Conservation (phyloP, 352 stramenopile genomes). For the Pythium vanterpoolii region DNA sequence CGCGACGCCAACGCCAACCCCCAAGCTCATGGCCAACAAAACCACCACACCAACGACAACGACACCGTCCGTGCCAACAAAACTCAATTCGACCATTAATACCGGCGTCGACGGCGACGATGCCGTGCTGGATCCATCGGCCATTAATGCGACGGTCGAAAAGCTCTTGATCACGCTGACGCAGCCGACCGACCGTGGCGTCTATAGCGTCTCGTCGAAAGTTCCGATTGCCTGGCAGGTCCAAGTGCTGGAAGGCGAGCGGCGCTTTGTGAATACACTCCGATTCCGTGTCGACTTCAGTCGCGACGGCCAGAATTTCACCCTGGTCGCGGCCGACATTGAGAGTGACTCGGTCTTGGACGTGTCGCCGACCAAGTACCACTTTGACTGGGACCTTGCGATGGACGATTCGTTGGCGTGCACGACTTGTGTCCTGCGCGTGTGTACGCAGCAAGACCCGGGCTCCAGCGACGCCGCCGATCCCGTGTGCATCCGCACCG, state of each 20-base stretch:
- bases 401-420: slow-evolving; percentile 38
- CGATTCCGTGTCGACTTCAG: slow-evolving; percentile 47
- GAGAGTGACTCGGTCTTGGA: slow-evolving; percentile 12
- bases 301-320: slow-evolving; percentile 33
- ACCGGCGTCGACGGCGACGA: not conserved
- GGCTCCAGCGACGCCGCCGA: slow-evolving; percentile 7
- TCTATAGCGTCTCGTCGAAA: slow-evolving; percentile 41
- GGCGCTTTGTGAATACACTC: slow-evolving; percentile 14
- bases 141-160: slow-evolving; percentile 8
- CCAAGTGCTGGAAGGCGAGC: slow-evolving; percentile 24
- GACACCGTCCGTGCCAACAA: not conserved
- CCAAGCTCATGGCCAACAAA: slow-evolving; percentile 3
- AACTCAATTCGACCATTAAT: not conserved
- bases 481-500: slow-evolving; percentile 45
- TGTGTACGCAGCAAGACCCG: slow-evolving; percentile 28
- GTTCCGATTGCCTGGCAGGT: slow-evolving; percentile 48
- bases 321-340: slow-evolving; percentile 14
- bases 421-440: slow-evolving; percentile 39
- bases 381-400: slow-evolving; percentile 45
- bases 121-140: not conserved
- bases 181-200: slow-evolving; percentile 34
- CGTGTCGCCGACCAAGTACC: slow-evolving; percentile 22
- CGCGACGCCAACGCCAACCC: not conserved
- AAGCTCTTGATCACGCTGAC: slow-evolving; percentile 30
- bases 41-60: not conserved